Base-by-base conservation (phyloP, 192 early-diverging fungal species). In the Coemansia sp. region DNA sequence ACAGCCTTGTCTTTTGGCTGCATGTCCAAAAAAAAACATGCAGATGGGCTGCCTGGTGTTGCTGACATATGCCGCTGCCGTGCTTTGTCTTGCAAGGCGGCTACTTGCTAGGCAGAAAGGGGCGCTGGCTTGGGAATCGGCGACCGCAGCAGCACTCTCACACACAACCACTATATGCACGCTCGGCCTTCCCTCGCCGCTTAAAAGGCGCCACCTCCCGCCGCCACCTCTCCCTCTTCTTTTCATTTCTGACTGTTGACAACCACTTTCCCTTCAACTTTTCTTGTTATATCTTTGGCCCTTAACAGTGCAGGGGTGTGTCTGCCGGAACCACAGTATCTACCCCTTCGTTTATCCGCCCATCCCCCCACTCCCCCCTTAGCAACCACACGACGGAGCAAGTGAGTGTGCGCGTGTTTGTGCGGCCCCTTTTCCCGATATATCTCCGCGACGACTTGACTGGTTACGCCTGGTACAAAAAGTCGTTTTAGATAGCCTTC, bases 131-230 rank as follows among this genome's bases (percentile, higher is more conserved):
- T 45, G 42, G 42, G 15, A 45, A 45, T 45, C 17, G 42, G 42
- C 15, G 42, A 17, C 42, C 42, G n/a, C 48, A 50, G 48, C 48
- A 44, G 13, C 17, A 17, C 15, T 4, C 10, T 11, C 48, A 50
- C 17, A 19, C 7, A 50, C 19, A 44, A 12, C 17, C 48, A 22
- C 48, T 22, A 19, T 19, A 50, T 50, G 48, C 20, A 22, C 20
- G 48, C 48, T 50, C n/a, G 48, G 48, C 48, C 48, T 19, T 36
- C 48, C 19, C 8, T 11, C 3, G 48, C 20, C 48, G 48, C 48
- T 50, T 50, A 50, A 50, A 50, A 50, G 48, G 48, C 48, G 48
- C 48, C 48, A 50, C 48, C 19, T 22, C 48, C 48, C 48, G 19
- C 48, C 48, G n/a, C 19, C 48, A 45, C 48, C 9, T 6, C 48